Percentiles rank a stretch among this genome's conserved stretches.
phyloP scores from a whole-genome alignment of 805 yeast genomes.

The Cyberlindnera petersonii region DNA sequence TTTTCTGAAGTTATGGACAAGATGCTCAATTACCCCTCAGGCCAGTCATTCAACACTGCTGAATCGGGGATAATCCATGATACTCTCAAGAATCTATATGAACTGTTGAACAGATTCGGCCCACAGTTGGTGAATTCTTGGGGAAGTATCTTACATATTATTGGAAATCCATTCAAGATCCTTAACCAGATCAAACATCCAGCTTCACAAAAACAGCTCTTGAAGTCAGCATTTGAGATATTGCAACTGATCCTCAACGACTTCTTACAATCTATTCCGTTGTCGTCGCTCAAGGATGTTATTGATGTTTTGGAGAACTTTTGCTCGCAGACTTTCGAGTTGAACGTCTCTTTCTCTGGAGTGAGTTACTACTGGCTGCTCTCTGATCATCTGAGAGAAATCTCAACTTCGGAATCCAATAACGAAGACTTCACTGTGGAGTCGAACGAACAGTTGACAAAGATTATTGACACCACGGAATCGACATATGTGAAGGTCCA shows the following conservation, averaged over 20 bases:
- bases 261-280: constrained; percentile 69
- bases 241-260: constrained; percentile 83
- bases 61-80: constrained; percentile 67
- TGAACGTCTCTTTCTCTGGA: constrained; percentile 87
- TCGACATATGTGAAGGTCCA: constrained; percentile 30
- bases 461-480: constrained; percentile 23
- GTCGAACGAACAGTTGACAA: constrained; percentile 25
- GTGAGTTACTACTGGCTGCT: constrained; percentile 90
- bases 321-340: constrained; percentile 64
- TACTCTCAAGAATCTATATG: constrained; percentile 59
- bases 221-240: constrained; percentile 73
- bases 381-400: constrained; percentile 62
- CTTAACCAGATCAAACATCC: constrained; percentile 27
- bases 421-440: constrained; percentile 17
- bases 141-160: constrained; percentile 64
- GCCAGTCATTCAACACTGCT: constrained; percentile 41
- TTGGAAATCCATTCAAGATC: constrained; percentile 51
- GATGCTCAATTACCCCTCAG: constrained; percentile 33
- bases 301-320: constrained; percentile 72
- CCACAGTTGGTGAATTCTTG: constrained; percentile 59
- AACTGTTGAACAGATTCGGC: constrained; percentile 77
- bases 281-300: constrained; percentile 55
- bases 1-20: constrained; percentile 42
- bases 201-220: constrained; percentile 33
- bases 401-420: constrained; percentile 1